These are phyloP conservation scores for Zopfochytrium polystomum DNA, from an alignment of 371 early-diverging fungal species.

Conservation along the genomic window DNA sequence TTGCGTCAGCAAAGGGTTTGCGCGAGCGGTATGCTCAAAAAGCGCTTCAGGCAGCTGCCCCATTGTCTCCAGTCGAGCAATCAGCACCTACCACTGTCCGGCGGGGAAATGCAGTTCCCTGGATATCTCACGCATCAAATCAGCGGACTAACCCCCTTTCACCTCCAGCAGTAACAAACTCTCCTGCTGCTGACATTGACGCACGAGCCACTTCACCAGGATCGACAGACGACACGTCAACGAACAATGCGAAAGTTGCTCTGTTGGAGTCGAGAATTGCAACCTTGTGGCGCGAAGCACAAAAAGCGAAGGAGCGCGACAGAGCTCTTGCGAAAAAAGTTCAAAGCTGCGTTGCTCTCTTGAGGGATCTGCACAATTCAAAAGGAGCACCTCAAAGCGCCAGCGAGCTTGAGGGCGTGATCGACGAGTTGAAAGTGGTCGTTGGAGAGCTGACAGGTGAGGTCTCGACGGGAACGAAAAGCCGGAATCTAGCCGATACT, in stretches of 20 bases:
- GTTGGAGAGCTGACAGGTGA: constrained; percentile 7
- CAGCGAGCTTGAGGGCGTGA: constrained; percentile 19
- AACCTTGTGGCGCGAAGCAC: constrained; percentile 5
- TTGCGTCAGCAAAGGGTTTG: constrained; percentile 27
- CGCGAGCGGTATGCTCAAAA: constrained; percentile 29
- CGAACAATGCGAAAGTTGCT: constrained; percentile 2
- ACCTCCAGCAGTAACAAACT: too few relatives aligned
- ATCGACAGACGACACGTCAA: neutral
- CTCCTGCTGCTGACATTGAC: neutral
- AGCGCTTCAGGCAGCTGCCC: constrained; percentile 10
- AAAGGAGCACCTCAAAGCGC: neutral
- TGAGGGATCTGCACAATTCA: neutral
- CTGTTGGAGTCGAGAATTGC: constrained; percentile 14
- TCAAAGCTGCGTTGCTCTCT: constrained; percentile 11
- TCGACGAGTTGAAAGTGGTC: constrained; percentile 18
- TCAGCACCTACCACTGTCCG: neutral
- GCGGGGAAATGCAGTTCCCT: neutral
- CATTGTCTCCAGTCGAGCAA: neutral
- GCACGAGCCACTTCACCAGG: neutral
- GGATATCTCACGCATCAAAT: neutral
- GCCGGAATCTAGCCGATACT: neutral
- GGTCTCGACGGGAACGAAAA: constrained; percentile 1
- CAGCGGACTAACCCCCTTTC: too few relatives aligned
- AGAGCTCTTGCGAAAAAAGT: constrained; percentile 13
- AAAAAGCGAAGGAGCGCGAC: constrained; percentile 9